A percentile compares a stretch with the other conserved stretches of the same genome.
phyloP scores from a whole-genome alignment of 805 yeast species.

The Ogataea nakhonphanomensis region DNA sequence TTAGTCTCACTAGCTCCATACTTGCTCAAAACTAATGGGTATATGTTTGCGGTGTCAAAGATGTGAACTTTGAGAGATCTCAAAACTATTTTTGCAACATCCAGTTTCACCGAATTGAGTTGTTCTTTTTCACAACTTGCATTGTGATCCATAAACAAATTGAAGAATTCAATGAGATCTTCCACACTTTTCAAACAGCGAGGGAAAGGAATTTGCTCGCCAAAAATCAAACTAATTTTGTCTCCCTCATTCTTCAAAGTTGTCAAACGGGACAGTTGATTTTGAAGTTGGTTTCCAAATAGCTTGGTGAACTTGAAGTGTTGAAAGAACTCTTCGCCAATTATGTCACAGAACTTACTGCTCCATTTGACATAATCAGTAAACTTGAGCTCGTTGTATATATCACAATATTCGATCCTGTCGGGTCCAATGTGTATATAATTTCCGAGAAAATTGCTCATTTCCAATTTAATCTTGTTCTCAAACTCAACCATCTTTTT shows the following conservation, averaged over 20 bases:
- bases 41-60: slow-evolving; percentile 24
- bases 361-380: slow-evolving; percentile 5
- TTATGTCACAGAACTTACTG: slow-evolving; percentile 3
- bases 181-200: slow-evolving; percentile 20
- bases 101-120: slow-evolving; percentile 15
- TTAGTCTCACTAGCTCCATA: slow-evolving; percentile 11
- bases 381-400: slow-evolving; percentile 2
- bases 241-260: slow-evolving; percentile 6
- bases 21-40: slow-evolving; percentile 26
- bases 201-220: not conserved
- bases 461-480: not conserved
- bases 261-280: slow-evolving; percentile 12
- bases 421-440: not conserved
- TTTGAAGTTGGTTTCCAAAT: slow-evolving; percentile 12
- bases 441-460: not conserved
- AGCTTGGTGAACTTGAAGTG: slow-evolving; percentile 24
- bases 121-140: slow-evolving; percentile 4
- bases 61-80: slow-evolving; percentile 21
- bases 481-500: slow-evolving; percentile 12
- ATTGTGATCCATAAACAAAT: slow-evolving; percentile 18
- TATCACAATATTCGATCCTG: not conserved
- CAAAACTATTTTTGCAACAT: slow-evolving; percentile 20
- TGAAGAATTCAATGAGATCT: slow-evolving; percentile 22
- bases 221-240: slow-evolving; percentile 5
- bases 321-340: slow-evolving; percentile 6